Evolutionary conservation across 2,329 filamentous ascomycete species (phyloP).

Genomic region (Xylariaceae sp.): DNA sequence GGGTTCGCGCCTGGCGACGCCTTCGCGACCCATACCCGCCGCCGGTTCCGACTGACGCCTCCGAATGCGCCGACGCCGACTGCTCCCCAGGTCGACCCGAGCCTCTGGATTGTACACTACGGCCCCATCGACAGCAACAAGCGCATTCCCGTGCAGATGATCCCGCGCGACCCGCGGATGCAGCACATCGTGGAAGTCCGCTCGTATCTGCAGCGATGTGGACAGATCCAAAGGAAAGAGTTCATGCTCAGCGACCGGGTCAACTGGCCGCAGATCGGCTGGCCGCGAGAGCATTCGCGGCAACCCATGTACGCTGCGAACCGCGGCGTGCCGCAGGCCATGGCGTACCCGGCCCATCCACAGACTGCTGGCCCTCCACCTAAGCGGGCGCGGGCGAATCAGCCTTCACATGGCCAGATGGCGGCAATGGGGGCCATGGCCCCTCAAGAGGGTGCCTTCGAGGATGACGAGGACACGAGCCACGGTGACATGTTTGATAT

Average conservation of each 20-base stretch:
- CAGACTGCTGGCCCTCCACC: constrained; percentile 37
- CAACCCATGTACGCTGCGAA: constrained; percentile 44
- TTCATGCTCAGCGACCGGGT: constrained; percentile 87
- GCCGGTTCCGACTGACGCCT: constrained; percentile 78
- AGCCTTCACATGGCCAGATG: constrained; percentile 31
- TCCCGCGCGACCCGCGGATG: constrained; percentile 56
- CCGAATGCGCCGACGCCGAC: constrained; percentile 62
- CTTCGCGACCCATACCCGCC: constrained; percentile 67
- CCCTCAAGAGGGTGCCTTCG: constrained; percentile 43
- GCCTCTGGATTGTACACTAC: constrained; percentile 89
- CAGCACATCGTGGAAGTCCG: constrained; percentile 54
- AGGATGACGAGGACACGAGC: constrained; percentile 85
- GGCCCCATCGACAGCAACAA: constrained; percentile 67
- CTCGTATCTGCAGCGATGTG: constrained; percentile 62
- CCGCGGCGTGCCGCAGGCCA: constrained; percentile 47
- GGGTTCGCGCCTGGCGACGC: constrained; percentile 74
- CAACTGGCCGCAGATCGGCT: constrained; percentile 81
- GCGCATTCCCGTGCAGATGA: constrained; percentile 59
- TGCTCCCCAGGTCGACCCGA: constrained; percentile 65
- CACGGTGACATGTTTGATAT: constrained; percentile 86
- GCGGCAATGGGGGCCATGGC: constrained; percentile 31
- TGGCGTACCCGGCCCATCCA: constrained; percentile 54
- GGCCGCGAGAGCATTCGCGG: constrained; percentile 48
- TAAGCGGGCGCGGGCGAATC: constrained; percentile 45
- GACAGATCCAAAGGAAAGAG: constrained; percentile 79